Base-by-base conservation (phyloP, 805 yeast species). In the Myxozyma udenii region DNA sequence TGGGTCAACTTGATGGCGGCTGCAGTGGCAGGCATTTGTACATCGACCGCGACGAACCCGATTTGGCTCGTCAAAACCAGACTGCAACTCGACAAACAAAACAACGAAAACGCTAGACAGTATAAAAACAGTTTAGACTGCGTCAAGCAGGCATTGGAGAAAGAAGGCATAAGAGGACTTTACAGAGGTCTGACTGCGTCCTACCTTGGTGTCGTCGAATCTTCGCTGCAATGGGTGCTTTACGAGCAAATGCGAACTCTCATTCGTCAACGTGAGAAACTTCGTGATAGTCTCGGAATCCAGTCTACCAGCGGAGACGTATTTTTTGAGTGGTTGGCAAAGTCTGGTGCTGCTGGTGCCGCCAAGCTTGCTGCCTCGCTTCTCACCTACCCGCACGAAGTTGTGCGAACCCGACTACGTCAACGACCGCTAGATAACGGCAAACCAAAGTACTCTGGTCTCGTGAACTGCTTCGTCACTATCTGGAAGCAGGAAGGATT, bases 61-160 rank as follows among this genome's bases (percentile, higher is more conserved):
- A 93, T 93, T 51, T 93, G 99, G 99, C 74, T 93, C 54, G 83
- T 93, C 54, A 93, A 93, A 71, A 93, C 99, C 0, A 77, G 99
- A 64, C 77, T 93, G 47, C 99, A 93, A 66, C 75, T 93, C 46
- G 98, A 93, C 68, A 85, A 84, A 66, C 78, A 86, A 30, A 44
- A 56, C 18, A 58, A 69, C 35, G 25, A 41, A 39, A 30, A 30
- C n/a, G 26, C 32, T 11, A 81, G 83, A 59, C 76, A 77, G 56
- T 93, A 91, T 67, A 83, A 78, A 53, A 90, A 86, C 69, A 86
- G 96, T 3, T 76, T 83, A 76, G 98, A 93, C 67, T 91, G 98
- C 66, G 67, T 87, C 19, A 73, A 71, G 53, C 79, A 84, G 61
- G 84, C 89, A 4, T 60, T 87, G 11, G 77, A 75, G 55, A 74